Evolutionary conservation across 352 stramenopile species (phyloP), one percentile per base, ranked within the genome.

Genomic region (Globisporangium spinosum): DNA sequence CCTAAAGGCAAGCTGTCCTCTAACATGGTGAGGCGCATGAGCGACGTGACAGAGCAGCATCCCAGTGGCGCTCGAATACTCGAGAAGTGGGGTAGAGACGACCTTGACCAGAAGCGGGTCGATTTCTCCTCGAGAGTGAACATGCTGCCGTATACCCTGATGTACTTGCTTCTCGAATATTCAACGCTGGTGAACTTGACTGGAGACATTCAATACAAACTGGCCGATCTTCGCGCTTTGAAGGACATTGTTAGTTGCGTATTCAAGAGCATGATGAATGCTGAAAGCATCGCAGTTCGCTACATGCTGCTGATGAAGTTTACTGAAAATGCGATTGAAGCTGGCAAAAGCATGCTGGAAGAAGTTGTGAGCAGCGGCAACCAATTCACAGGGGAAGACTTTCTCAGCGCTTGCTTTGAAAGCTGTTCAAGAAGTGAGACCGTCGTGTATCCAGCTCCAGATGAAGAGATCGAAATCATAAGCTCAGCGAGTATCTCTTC

Each of bases 151-250:
- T 86, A 78, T 32, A 70, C 80, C 22, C 34, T 82, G 38, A n/a
- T 87, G 35, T 84, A 83, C 67, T 55, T 89, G 0, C 29, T 89
- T 35, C 68, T 84, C 10, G 77, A 79, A 47, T 82, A 74, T 34
- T 40, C 51, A 38, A 58, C 20, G 3, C 7, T 62, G 35, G 20
- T 64, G 62, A 23, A 67, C 32, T 43, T 22, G 23, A 27, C 23
- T 22, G 10, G 49, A 20, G 3, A 23, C 10, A n/a, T 35, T 7
- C 57, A 53, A 40, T 57, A 22, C 2, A 56, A 47, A 22, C 1
- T 45, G 35, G 0, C 23, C 5, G 51, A 23, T 13, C n/a, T 62
- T 15, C 2, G 49, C 3, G 32, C 12, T 1, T 6, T 56, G 63
- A 40, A 20, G 5, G 40, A 53, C 8, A 7, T 69, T 22, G 63